phyloP scores from a whole-genome alignment of 2,329 filamentous ascomycete species.

The Volutella citrinella region DNA sequence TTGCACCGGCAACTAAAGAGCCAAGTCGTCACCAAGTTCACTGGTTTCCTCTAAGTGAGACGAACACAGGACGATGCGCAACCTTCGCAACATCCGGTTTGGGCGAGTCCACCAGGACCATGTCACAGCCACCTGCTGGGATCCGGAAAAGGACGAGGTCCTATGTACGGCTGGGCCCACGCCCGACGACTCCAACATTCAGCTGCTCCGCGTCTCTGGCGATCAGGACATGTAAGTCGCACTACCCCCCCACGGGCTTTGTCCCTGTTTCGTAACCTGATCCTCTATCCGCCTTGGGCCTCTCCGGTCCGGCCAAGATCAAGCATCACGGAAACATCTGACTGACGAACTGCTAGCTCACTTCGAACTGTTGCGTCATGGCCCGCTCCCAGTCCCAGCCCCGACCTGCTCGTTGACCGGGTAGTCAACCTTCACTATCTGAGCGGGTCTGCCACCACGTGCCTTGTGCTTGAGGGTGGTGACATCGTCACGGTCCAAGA shows the following conservation, averaged over 20 bases:
- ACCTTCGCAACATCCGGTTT: constrained; percentile 76
- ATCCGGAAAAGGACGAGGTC: constrained; percentile 71
- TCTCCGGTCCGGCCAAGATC: too few species aligned
- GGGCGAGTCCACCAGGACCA: constrained; percentile 60
- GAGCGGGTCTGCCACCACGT: constrained; percentile 72
- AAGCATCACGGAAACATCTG: constrained; percentile 6
- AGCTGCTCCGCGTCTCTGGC: constrained; percentile 58
- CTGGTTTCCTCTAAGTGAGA: too few species aligned
- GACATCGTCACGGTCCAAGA: constrained; percentile 87
- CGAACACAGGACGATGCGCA: too few species aligned
- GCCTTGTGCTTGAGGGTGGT: constrained; percentile 82
- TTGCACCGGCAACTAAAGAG: too few species aligned
- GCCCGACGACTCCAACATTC: constrained; percentile 65
- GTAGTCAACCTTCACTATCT: constrained; percentile 83
- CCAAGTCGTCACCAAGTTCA: too few species aligned
- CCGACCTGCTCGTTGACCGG: constrained; percentile 70
- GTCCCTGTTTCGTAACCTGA: too few species aligned
- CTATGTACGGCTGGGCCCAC: constrained; percentile 84
- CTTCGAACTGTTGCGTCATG: constrained; percentile 67
- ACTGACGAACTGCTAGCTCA: constrained; percentile 23
- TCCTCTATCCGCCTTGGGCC: not conserved
- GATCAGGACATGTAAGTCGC: constrained; percentile 42
- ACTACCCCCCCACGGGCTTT: too few species aligned
- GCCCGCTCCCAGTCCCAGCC: constrained; percentile 80
- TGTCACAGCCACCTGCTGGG: constrained; percentile 81